Percentiles rank a stretch among this genome's conserved stretches.
These are phyloP conservation scores for Excoecaria cochinchinensis DNA, from an alignment of 345 rosid genomes.

Conservation along the genomic window DNA sequence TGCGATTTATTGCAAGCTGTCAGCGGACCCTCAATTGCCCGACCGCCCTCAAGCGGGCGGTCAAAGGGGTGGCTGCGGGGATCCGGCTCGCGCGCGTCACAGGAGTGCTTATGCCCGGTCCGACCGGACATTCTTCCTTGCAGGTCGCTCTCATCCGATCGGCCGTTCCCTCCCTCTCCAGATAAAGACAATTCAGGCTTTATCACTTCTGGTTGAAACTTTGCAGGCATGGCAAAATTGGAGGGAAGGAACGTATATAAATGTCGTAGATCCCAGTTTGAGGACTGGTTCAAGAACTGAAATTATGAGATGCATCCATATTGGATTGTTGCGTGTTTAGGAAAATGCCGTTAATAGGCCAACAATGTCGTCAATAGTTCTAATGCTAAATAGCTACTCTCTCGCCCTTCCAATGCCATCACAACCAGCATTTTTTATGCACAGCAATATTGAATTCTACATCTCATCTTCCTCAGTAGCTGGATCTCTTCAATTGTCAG, in stretches of 20 bases:
- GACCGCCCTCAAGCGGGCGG: no score
- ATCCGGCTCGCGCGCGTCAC: no score
- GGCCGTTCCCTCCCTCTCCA: no score
- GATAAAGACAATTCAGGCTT: no score
- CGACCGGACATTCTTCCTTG: no score
- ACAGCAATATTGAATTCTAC: neutral
- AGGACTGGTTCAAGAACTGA: neutral
- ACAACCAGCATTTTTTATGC: conserved; percentile 37
- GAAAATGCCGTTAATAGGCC: conserved; percentile 40
- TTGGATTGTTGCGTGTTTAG: neutral
- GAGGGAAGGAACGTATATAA: conserved; percentile 1
- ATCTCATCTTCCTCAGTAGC: neutral
- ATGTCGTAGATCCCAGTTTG: conserved; percentile 7
- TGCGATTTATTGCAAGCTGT: no score
- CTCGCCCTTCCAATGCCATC: conserved; percentile 35
- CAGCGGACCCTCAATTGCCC: no score
- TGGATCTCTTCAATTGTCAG: neutral
- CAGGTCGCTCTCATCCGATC: no score
- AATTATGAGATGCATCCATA: conserved; percentile 1
- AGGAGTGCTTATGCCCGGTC: no score
- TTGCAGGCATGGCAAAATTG: conserved; percentile 19
- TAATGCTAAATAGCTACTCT: conserved; percentile 41
- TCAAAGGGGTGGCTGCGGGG: no score
- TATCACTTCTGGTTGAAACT: no score
- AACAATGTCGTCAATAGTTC: conserved; percentile 40